Percentiles rank a stretch among this genome's conserved stretches.
Evolutionary conservation across 768 basidiomycete genomes (phyloP).

Genomic region (Cystofilobasidium ferigula): DNA sequence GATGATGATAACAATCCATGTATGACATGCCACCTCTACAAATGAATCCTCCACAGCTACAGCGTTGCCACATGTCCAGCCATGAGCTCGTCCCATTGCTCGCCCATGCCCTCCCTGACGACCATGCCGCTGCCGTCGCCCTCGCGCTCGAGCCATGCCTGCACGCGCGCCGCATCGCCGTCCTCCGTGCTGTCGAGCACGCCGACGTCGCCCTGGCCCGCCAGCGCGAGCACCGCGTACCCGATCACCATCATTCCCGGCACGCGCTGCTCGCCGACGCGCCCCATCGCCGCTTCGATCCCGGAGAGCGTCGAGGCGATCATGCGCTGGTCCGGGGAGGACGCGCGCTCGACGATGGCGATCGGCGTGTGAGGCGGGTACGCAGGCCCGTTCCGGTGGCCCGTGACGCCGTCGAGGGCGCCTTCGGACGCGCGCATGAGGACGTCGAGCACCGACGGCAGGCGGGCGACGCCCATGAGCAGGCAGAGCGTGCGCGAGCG

Average conservation of each 20-base stretch:
- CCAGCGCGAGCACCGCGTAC: slow-evolving; percentile 73
- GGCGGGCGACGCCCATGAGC: slow-evolving; percentile 89
- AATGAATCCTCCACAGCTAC: not conserved
- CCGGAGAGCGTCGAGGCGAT: slow-evolving; percentile 64
- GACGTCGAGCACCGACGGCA: slow-evolving; percentile 58
- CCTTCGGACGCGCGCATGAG: slow-evolving; percentile 37
- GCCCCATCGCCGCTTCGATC: slow-evolving; percentile 59
- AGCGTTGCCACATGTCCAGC: not conserved
- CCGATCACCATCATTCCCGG: slow-evolving; percentile 95
- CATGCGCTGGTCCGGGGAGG: slow-evolving; percentile 81
- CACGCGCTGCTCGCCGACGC: slow-evolving; percentile 71
- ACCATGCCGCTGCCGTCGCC: slow-evolving; percentile 17
- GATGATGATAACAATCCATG: too few relatives aligned
- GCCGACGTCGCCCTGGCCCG: slow-evolving; percentile 56
- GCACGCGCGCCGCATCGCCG: slow-evolving; percentile 26
- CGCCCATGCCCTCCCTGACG: slow-evolving; percentile 28
- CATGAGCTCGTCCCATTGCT: slow-evolving; percentile 27
- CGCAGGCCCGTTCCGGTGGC: slow-evolving; percentile 45
- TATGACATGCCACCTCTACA: too few relatives aligned
- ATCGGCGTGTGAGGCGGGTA: slow-evolving; percentile 75
- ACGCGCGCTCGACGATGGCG: slow-evolving; percentile 88
- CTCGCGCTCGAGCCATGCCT: slow-evolving; percentile 27
- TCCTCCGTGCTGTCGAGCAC: slow-evolving; percentile 51
- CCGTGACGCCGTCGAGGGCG: slow-evolving; percentile 30
- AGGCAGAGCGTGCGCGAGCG: slow-evolving; percentile 68